Percentiles rank a stretch among this genome's conserved stretches.
Evolutionary conservation across 1,284 basidiomycete genomes (phyloP).

Genomic region (Rhodotorula sp.): DNA sequence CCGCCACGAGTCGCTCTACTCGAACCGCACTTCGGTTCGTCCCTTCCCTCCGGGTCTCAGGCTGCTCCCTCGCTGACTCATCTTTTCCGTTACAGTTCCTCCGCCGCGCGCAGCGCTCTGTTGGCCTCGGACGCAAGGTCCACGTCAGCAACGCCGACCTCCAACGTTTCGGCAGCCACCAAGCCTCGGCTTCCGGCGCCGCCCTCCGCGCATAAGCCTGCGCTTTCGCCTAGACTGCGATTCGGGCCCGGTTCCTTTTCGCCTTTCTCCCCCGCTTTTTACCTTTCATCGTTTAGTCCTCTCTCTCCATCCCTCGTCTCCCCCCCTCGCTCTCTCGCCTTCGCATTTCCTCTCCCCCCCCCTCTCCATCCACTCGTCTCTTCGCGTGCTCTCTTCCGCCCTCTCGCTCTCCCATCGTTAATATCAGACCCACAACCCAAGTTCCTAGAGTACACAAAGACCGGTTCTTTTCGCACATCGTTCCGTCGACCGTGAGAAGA

Average conservation of each 20-base stretch:
- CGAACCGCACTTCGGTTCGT: slow-evolving; percentile 70
- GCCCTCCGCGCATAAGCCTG: slow-evolving; percentile 24
- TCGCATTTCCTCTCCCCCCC: not conserved
- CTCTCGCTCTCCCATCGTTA: not conserved
- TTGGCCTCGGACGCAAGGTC: slow-evolving; percentile 72
- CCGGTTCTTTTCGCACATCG: too few species aligned
- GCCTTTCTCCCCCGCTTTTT: not conserved
- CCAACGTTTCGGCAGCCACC: slow-evolving; percentile 48
- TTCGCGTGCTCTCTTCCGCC: too few species aligned
- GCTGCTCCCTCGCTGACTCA: too few species aligned
- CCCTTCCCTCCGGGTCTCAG: not conserved
- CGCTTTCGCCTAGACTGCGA: too few species aligned
- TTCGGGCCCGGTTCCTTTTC: not conserved
- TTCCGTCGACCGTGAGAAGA: too few species aligned
- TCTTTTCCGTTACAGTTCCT: slow-evolving; percentile 58
- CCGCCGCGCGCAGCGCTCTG: slow-evolving; percentile 75
- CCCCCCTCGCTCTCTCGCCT: not conserved
- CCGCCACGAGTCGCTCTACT: slow-evolving; percentile 89
- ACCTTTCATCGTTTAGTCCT: not conserved
- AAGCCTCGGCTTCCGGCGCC: slow-evolving; percentile 30
- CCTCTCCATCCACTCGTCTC: not conserved
- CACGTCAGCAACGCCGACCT: slow-evolving; percentile 50
- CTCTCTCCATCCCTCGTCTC: not conserved
- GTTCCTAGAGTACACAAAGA: too few species aligned
- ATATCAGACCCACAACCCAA: too few species aligned